phyloP scores from a whole-genome alignment of 352 stramenopile genomes.

The Plasmopara halstedii region DNA sequence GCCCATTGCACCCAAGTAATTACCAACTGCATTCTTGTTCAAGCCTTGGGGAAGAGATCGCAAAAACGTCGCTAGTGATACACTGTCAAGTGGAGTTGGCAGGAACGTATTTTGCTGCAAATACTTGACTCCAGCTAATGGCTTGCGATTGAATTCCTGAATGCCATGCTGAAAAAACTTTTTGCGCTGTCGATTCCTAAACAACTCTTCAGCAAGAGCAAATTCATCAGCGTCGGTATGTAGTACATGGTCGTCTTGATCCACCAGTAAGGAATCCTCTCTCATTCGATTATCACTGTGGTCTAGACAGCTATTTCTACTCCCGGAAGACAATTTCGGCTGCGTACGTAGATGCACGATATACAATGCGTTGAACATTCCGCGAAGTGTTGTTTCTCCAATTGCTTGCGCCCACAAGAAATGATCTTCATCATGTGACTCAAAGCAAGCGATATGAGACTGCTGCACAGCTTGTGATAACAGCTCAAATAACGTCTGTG shows the following conservation, averaged over 20 bases:
- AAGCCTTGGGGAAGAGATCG: slow-evolving; percentile 74
- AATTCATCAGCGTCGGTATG: slow-evolving; percentile 16
- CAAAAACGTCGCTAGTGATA: slow-evolving; percentile 80
- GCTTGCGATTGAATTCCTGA: slow-evolving; percentile 93
- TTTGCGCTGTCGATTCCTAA: slow-evolving; percentile 65
- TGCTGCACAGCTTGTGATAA: slow-evolving; percentile 79
- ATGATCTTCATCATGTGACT: slow-evolving; percentile 62
- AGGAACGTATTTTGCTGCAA: slow-evolving; percentile 74
- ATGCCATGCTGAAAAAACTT: slow-evolving; percentile 84
- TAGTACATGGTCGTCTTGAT: slow-evolving; percentile 10
- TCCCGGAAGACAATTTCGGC: slow-evolving; percentile 11
- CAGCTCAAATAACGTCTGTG: slow-evolving; percentile 92
- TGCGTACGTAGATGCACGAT: slow-evolving; percentile 60
- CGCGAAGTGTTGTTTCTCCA: slow-evolving; percentile 54
- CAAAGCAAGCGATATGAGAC: slow-evolving; percentile 55
- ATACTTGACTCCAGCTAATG: slow-evolving; percentile 84
- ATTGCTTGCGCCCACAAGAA: slow-evolving; percentile 65
- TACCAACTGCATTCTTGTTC: slow-evolving; percentile 73
- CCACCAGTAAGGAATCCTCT: slow-evolving; percentile 26
- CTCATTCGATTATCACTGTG: slow-evolving; percentile 23
- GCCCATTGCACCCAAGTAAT: slow-evolving; percentile 80
- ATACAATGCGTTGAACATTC: slow-evolving; percentile 71
- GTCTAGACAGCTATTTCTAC: slow-evolving; percentile 9
- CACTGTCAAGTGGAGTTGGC: slow-evolving; percentile 62
- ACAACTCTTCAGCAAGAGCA: slow-evolving; percentile 39